phyloP scores from a whole-genome alignment of 495 filamentous ascomycete species.

The Collariella sp. region DNA sequence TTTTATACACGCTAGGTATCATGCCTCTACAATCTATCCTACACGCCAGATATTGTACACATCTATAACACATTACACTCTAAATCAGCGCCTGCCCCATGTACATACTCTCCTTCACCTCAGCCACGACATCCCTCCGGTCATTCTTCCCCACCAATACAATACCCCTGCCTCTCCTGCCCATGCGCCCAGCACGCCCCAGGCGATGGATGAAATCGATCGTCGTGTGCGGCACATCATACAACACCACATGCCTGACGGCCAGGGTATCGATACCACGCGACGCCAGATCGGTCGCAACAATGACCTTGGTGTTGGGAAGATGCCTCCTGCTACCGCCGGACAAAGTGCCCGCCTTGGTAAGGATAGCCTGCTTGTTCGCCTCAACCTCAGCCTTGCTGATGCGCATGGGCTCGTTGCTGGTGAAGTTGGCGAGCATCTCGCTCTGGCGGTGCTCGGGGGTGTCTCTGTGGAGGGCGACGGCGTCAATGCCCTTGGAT shows the following conservation, averaged over 20 bases:
- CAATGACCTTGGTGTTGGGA: constrained; percentile 77
- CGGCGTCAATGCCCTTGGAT: constrained; percentile 79
- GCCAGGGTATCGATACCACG: constrained; percentile 92
- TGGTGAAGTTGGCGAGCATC: constrained; percentile 70
- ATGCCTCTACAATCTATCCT: not conserved
- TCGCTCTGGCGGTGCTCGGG: constrained; percentile 61
- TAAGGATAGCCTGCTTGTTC: constrained; percentile 3
- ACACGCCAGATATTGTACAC: not conserved
- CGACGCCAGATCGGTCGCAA: constrained; percentile 87
- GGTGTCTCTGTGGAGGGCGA: constrained; percentile 74
- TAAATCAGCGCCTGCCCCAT: constrained; percentile 80
- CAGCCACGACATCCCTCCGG: constrained; percentile 78
- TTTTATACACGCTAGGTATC: not conserved
- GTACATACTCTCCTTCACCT: constrained; percentile 93
- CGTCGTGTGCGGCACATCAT: constrained; percentile 90
- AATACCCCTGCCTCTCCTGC: constrained; percentile 76
- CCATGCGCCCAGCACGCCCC: constrained; percentile 87
- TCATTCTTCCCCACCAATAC: constrained; percentile 86
- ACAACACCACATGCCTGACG: constrained; percentile 82
- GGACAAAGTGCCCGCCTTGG: constrained; percentile 4
- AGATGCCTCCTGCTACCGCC: constrained; percentile 22
- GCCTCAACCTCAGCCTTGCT: constrained; percentile 9
- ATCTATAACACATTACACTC: not conserved
- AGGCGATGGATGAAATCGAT: constrained; percentile 97
- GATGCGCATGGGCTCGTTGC: constrained; percentile 36